Conservation (phyloP, 108 stramenopile genomes). For the Cyclostephanos invisitatus region DNA sequence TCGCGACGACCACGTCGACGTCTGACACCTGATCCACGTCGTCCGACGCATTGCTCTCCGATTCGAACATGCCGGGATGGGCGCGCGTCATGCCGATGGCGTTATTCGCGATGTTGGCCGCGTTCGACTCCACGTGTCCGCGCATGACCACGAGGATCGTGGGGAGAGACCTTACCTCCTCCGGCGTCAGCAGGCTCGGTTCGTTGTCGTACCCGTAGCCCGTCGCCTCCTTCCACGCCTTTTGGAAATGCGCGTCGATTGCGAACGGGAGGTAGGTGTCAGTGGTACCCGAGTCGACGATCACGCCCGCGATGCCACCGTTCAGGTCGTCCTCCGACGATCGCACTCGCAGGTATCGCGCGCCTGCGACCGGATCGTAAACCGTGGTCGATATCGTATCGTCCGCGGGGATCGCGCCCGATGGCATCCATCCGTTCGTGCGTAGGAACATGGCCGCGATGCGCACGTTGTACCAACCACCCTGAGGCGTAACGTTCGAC, state of each 20-base stretch:
- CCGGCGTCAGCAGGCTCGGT: conserved; percentile 47
- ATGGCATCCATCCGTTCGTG: conserved; percentile 37
- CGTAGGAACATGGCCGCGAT: conserved; percentile 38
- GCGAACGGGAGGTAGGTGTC: conserved; percentile 51
- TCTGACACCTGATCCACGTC: background rate
- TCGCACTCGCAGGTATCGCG: conserved; percentile 24
- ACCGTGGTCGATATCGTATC: background rate
- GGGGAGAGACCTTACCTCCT: conserved; percentile 62
- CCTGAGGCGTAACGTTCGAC: conserved; percentile 28
- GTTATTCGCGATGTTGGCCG: background rate
- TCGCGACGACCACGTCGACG: conserved; percentile 73
- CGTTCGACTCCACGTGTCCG: conserved; percentile 14
- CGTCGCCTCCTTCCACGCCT: conserved; percentile 33
- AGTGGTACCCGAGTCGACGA: conserved; percentile 61
- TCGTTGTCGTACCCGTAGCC: conserved; percentile 40
- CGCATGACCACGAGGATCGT: conserved; percentile 64
- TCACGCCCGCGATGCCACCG: conserved; percentile 24
- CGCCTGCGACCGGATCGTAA: background rate
- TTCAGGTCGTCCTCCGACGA: conserved; percentile 21
- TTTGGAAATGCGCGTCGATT: conserved; percentile 17
- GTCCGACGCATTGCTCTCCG: background rate
- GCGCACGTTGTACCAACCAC: conserved; percentile 35
- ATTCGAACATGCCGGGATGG: conserved; percentile 26
- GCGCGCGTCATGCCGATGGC: conserved; percentile 27
- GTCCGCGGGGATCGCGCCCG: background rate